phyloP scores from a whole-genome alignment of 106 monocot genomes.

The Ottelia alismoides region DNA sequence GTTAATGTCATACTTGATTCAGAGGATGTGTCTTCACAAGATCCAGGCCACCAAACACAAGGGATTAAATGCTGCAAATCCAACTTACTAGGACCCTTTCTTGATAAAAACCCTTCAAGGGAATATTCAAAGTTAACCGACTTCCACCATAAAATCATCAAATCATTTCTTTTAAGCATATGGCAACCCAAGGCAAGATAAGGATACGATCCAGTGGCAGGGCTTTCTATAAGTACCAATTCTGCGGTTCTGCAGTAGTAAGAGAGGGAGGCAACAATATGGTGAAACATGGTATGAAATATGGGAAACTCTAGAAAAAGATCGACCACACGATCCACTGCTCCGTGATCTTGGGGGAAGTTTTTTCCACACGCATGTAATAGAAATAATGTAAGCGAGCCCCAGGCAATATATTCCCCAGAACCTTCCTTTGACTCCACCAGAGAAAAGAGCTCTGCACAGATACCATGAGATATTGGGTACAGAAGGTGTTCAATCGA shows the following conservation, averaged over 20 bases:
- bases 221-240: constrained; percentile 73
- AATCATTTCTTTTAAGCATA: constrained; percentile 45
- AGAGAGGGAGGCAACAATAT: constrained; percentile 65
- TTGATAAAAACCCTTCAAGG: constrained; percentile 78
- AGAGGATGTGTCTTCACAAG: constrained; percentile 63
- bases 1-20: constrained; percentile 76
- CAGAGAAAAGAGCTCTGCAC: constrained; percentile 47
- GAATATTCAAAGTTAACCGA: constrained; percentile 52
- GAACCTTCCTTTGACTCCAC: constrained; percentile 18
- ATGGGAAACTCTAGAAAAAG: constrained; percentile 56
- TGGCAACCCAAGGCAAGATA: constrained; percentile 73
- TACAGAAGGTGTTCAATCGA: constrained; percentile 46
- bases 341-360: constrained; percentile 53
- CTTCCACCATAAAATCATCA: constrained; percentile 81
- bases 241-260: constrained; percentile 54
- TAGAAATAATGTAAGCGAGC: constrained; percentile 37
- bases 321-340: constrained; percentile 49
- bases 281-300: constrained; percentile 37
- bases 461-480: constrained; percentile 66
- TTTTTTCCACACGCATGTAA: constrained; percentile 45
- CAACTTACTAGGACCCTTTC: constrained; percentile 76
- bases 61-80: constrained; percentile 75
- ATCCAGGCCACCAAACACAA: constrained; percentile 94
- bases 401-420: constrained; percentile 65
- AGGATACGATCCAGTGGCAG: constrained; percentile 80